These are phyloP conservation scores for Lachnellula occidentalis DNA, from an alignment of 2,329 filamentous ascomycete genomes.

Conservation along the genomic window DNA sequence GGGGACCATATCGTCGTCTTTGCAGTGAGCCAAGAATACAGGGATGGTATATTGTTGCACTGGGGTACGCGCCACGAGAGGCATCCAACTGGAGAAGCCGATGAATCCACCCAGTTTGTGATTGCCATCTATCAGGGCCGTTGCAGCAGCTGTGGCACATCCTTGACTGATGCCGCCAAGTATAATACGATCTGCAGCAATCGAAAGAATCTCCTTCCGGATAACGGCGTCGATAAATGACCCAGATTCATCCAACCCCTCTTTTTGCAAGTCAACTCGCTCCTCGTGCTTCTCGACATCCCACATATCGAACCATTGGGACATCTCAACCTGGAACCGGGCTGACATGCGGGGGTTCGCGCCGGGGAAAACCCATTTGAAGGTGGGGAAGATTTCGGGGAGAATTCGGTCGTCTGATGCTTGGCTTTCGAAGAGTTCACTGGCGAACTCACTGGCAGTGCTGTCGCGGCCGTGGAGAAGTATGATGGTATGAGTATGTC, in stretches of 20 bases:
- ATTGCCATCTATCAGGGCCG: not conserved
- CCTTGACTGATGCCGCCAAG: constrained; percentile 43
- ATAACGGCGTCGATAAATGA: not conserved
- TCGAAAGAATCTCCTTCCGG: not conserved
- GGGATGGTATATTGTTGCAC: not conserved
- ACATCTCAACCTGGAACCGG: not conserved
- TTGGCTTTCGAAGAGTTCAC: not conserved
- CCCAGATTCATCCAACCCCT: constrained; percentile 10
- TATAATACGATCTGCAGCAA: constrained; percentile 35
- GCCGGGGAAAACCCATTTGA: constrained; percentile 13
- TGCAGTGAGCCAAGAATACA: constrained; percentile 9
- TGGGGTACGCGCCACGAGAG: constrained; percentile 7
- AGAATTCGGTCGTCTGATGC: not conserved
- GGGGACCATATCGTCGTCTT: constrained; percentile 10
- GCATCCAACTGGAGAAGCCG: constrained; percentile 12
- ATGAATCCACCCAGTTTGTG: constrained; percentile 9
- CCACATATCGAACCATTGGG: constrained; percentile 16
- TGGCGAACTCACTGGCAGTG: constrained; percentile 7
- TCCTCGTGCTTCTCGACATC: constrained; percentile 4
- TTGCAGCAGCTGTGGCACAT: not conserved
- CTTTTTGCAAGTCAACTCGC: constrained; percentile 8
- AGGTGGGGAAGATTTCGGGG: constrained; percentile 33
- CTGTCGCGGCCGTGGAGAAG: constrained; percentile 12
- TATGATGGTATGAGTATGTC: constrained; percentile 12
- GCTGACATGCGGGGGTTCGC: constrained; percentile 1